A percentile compares a stretch with the other conserved stretches of the same genome.
Evolutionary conservation across 2,329 filamentous ascomycete genomes (phyloP).

Genomic region (Claviceps maximensis): DNA sequence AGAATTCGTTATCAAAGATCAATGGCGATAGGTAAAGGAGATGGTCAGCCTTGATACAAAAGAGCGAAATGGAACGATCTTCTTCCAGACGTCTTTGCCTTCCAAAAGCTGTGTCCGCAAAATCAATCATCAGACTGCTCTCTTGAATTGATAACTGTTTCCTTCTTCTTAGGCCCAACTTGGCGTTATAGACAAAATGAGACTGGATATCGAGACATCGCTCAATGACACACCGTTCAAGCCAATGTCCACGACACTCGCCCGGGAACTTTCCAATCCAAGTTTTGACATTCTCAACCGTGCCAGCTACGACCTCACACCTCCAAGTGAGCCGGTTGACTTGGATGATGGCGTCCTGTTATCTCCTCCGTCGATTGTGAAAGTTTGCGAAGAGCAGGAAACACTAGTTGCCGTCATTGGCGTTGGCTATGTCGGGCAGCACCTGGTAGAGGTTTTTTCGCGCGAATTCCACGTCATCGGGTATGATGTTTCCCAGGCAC

Average conservation of each 20-base stretch:
- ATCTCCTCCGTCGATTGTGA: constrained; percentile 5
- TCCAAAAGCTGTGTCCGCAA: neutral
- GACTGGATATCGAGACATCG: neutral
- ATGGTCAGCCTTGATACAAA: neutral
- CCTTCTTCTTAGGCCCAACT: neutral
- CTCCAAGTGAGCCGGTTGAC: constrained; percentile 19
- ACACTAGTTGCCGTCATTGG: constrained; percentile 35
- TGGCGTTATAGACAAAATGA: neutral
- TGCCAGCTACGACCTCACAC: constrained; percentile 22
- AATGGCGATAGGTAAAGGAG: neutral
- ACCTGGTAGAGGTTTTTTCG: constrained; percentile 32
- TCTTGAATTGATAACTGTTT: neutral
- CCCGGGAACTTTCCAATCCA: neutral
- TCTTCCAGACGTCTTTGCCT: neutral
- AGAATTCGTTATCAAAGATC: neutral
- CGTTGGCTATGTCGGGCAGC: constrained; percentile 38
- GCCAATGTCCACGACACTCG: neutral
- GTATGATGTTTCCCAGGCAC: constrained; percentile 32
- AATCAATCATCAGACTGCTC: neutral
- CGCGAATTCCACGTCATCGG: constrained; percentile 28
- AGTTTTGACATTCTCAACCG: constrained; percentile 9
- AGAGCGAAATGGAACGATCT: neutral
- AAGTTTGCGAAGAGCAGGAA: constrained; percentile 5
- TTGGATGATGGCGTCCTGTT: constrained; percentile 8
- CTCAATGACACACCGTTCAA: neutral